Evolutionary conservation across 352 stramenopile genomes (phyloP).

Genomic region (Phytophthora sojae): DNA sequence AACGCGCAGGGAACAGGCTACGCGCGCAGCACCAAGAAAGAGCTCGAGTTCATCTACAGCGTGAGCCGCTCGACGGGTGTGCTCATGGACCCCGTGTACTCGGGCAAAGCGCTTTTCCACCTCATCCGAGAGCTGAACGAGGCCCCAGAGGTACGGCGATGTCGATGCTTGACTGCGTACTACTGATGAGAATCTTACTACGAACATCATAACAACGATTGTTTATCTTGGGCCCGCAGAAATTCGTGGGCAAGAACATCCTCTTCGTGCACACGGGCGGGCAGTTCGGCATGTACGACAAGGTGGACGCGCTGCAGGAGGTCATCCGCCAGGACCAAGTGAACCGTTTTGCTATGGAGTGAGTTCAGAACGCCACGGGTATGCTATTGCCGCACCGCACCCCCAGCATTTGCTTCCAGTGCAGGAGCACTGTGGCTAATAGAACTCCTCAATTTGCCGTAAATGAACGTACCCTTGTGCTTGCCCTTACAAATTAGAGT

Average conservation of each 20-base stretch:
- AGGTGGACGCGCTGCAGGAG: conserved; percentile 75
- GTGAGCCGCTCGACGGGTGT: conserved; percentile 81
- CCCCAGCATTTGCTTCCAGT: too few species aligned
- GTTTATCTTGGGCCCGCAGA: conserved; percentile 42
- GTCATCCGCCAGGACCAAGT: conserved; percentile 59
- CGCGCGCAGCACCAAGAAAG: conserved; percentile 74
- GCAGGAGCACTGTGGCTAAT: too few species aligned
- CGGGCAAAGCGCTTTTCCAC: conserved; percentile 87
- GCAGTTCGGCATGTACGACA: conserved; percentile 93
- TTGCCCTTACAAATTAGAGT: too few species aligned
- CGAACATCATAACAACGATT: neutral
- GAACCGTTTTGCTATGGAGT: conserved; percentile 71
- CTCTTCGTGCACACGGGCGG: conserved; percentile 94
- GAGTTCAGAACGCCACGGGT: neutral
- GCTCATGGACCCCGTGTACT: conserved; percentile 90
- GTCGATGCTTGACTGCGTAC: neutral
- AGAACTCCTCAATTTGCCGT: too few species aligned
- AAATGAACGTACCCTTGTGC: too few species aligned
- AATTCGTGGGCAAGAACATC: conserved; percentile 85
- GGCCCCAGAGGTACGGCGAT: conserved; percentile 49
- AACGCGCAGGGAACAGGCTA: conserved; percentile 86
- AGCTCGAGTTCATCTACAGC: conserved; percentile 80
- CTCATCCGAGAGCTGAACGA: conserved; percentile 83
- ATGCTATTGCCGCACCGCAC: too few species aligned
- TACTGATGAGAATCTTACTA: too few species aligned